Conservation (phyloP, 2,329 filamentous ascomycete genomes). For the Ophiostoma pallidulum region DNA sequence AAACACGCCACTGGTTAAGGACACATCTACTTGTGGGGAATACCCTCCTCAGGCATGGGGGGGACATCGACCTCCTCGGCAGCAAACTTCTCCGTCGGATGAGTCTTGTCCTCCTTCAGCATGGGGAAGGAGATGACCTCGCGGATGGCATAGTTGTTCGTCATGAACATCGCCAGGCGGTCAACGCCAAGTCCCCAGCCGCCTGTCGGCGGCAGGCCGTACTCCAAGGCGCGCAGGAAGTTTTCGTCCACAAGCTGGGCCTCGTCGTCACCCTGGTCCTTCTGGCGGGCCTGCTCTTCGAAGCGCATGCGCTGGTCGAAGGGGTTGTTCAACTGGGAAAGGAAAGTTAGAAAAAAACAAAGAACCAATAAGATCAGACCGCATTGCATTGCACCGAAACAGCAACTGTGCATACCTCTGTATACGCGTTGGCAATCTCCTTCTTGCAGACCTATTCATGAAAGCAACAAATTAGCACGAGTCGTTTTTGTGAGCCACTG, state of each 20-base stretch:
- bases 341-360: neutral
- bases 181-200: slow-evolving; percentile 97
- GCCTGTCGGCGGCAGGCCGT: slow-evolving; percentile 71
- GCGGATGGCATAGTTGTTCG: slow-evolving; percentile 90
- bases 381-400: neutral
- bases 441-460: slow-evolving; percentile 65
- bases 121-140: slow-evolving; percentile 95
- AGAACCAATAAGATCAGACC: neutral
- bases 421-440: slow-evolving; percentile 95
- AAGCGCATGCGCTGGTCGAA: slow-evolving; percentile 88
- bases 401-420: slow-evolving; percentile 45
- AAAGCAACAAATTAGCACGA: neutral
- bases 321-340: slow-evolving; percentile 68
- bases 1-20: neutral
- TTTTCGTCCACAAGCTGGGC: slow-evolving; percentile 94
- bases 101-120: slow-evolving; percentile 73
- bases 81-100: slow-evolving; percentile 39
- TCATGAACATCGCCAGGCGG: slow-evolving; percentile 52
- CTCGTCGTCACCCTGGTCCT: slow-evolving; percentile 94
- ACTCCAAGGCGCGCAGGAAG: slow-evolving; percentile 79
- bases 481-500: neutral
- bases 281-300: slow-evolving; percentile 92
- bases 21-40: slow-evolving; percentile 20
- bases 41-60: slow-evolving; percentile 28
- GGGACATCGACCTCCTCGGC: slow-evolving; percentile 25